These are phyloP conservation scores for Acanthamoeba healyi DNA, from an alignment of 208 protist genomes.

Conservation along the genomic window DNA sequence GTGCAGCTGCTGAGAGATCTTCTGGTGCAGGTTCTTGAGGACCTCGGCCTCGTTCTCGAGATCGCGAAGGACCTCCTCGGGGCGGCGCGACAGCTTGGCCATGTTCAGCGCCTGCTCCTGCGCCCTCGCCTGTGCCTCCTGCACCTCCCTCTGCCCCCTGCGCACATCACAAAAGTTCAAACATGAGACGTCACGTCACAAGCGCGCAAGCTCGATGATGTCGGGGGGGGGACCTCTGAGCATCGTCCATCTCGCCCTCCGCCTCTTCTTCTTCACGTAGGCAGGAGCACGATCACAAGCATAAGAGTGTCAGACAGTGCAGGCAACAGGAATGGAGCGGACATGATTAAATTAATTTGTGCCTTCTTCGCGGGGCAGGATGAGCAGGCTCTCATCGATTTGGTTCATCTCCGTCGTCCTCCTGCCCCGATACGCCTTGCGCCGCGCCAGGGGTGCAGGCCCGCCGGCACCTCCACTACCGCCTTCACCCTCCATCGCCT, in stretches of 20 bases:
- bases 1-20: neutral
- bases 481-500: neutral
- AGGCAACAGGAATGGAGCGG: neutral
- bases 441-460: neutral
- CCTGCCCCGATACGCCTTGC: neutral
- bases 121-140: neutral
- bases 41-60: neutral
- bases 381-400: constrained; percentile 19
- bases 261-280: neutral
- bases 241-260: too few species aligned
- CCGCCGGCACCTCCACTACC: neutral
- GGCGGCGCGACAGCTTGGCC: neutral
- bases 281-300: too few species aligned
- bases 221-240: too few species aligned
- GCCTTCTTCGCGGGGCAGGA: neutral
- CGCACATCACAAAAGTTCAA: neutral
- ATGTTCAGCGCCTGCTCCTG: neutral
- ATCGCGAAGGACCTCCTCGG: constrained; percentile 1
- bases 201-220: neutral
- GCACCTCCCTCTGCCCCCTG: neutral
- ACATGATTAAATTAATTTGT: neutral
- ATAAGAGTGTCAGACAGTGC: too few species aligned
- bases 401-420: constrained; percentile 17
- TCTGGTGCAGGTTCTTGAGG: neutral
- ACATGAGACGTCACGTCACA: too few species aligned